Percentiles rank a stretch among this genome's conserved stretches.
These are phyloP conservation scores for Fusarium avenaceum DNA, from an alignment of 2,329 filamentous ascomycete genomes.

Conservation along the genomic window DNA sequence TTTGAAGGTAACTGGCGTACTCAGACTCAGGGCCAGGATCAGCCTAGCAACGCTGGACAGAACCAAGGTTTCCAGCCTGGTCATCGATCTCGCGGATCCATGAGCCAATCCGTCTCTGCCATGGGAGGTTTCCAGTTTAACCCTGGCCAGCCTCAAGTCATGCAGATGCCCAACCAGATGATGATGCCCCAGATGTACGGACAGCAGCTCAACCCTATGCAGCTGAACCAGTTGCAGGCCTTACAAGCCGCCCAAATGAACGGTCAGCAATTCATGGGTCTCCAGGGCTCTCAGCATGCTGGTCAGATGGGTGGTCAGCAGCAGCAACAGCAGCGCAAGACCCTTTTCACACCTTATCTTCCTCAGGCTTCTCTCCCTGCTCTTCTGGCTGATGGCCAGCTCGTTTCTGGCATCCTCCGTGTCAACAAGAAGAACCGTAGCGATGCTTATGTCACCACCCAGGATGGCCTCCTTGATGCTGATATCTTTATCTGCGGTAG, in stretches of 20 bases:
- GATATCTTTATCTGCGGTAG: slow-evolving; percentile 99
- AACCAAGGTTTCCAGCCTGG: slow-evolving; percentile 88
- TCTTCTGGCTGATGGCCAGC: slow-evolving; percentile 88
- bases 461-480: slow-evolving; percentile 87
- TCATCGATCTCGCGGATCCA: slow-evolving; percentile 86
- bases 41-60: slow-evolving; percentile 62
- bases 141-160: slow-evolving; percentile 84
- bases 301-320: slow-evolving; percentile 74
- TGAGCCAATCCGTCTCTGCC: slow-evolving; percentile 86
- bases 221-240: slow-evolving; percentile 90
- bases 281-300: slow-evolving; percentile 79
- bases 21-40: slow-evolving; percentile 75
- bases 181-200: slow-evolving; percentile 88
- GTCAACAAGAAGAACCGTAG: slow-evolving; percentile 99
- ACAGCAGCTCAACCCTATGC: slow-evolving; percentile 89
- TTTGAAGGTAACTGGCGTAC: slow-evolving; percentile 99
- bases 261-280: slow-evolving; percentile 78
- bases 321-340: slow-evolving; percentile 94
- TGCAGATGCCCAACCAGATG: slow-evolving; percentile 89
- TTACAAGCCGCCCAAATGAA: slow-evolving; percentile 90
- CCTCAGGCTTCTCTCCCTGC: slow-evolving; percentile 94
- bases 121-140: slow-evolving; percentile 90
- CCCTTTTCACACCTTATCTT: slow-evolving; percentile 96
- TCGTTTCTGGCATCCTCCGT: slow-evolving; percentile 94
- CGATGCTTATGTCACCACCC: slow-evolving; percentile 96